Conservation (phyloP, 371 early-diverging fungal species). For the Thermomucor indicae-seudaticae region DNA sequence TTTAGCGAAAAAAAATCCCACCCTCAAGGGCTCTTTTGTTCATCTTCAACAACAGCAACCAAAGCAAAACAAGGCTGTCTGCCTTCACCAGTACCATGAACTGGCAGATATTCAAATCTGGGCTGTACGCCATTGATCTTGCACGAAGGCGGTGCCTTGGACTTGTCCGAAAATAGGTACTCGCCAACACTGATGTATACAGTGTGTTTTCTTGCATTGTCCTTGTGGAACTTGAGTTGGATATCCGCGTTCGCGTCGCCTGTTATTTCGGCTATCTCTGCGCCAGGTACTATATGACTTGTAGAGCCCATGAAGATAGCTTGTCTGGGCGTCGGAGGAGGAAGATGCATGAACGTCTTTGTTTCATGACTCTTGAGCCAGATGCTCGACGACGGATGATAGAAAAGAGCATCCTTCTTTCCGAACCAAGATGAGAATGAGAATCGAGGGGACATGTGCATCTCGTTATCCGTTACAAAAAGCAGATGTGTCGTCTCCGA, state of each 20-base stretch:
- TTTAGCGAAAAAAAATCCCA: no score
- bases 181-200: conserved; percentile 25
- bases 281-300: conserved; percentile 45
- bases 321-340: conserved; percentile 8
- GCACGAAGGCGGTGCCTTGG: conserved; percentile 6
- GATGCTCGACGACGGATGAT: conserved; percentile 32
- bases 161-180: conserved; percentile 8
- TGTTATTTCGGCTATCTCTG: conserved; percentile 20
- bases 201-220: conserved; percentile 21
- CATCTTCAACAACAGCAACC: conserved; percentile 11
- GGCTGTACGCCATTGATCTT: conserved; percentile 20
- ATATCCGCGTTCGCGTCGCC: conserved; percentile 1
- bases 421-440: conserved; percentile 8
- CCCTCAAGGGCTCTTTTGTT: no score
- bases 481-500: conserved; percentile 16
- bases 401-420: conserved; percentile 21
- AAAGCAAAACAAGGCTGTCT: conserved; percentile 17
- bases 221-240: conserved; percentile 11
- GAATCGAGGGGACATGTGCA: conserved; percentile 24
- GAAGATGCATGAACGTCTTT: conserved; percentile 43
- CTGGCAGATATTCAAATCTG: conserved; percentile 19
- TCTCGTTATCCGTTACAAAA: conserved; percentile 32
- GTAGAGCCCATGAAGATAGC: conserved; percentile 30
- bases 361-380: conserved; percentile 36
- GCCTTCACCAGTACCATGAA: conserved; percentile 22